Conservation (phyloP, 805 yeast genomes). For the Citeromyces matritensis region DNA sequence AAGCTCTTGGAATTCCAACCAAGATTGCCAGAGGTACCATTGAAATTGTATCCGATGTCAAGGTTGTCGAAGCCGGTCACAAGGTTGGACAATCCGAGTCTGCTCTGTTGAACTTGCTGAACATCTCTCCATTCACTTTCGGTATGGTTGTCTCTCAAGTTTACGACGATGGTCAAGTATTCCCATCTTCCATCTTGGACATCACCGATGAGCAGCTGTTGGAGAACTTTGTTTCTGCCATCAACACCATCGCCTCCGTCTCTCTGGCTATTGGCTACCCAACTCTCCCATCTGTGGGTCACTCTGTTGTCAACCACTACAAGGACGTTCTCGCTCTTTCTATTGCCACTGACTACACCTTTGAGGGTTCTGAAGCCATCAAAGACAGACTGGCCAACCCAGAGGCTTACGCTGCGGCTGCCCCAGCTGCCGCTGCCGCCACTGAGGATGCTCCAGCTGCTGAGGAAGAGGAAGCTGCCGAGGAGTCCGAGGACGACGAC, state of each 20-base stretch:
- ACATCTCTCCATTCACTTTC: slow-evolving; percentile 99
- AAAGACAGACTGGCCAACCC: slow-evolving; percentile 99
- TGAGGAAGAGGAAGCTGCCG: slow-evolving; percentile 57
- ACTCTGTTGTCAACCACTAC: slow-evolving; percentile 98
- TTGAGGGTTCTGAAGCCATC: slow-evolving; percentile 97
- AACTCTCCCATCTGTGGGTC: slow-evolving; percentile 98
- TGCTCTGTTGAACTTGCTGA: slow-evolving; percentile 94
- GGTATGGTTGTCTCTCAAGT: slow-evolving; percentile 96
- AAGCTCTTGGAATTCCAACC: slow-evolving; percentile 99
- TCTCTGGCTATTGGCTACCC: slow-evolving; percentile 99
- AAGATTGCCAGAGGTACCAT: slow-evolving; percentile 99
- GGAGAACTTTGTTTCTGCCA: slow-evolving; percentile 82
- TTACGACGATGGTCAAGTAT: slow-evolving; percentile 96
- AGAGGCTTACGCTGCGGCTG: slow-evolving; percentile 98
- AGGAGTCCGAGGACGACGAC: slow-evolving; percentile 50
- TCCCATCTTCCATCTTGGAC: slow-evolving; percentile 94
- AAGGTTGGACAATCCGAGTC: slow-evolving; percentile 99
- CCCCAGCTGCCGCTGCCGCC: slow-evolving; percentile 90
- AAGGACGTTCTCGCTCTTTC: slow-evolving; percentile 97
- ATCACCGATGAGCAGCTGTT: slow-evolving; percentile 96
- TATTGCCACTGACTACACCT: slow-evolving; percentile 96
- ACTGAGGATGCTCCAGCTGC: slow-evolving; percentile 56
- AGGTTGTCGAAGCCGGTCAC: slow-evolving; percentile 75
- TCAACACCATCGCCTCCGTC: slow-evolving; percentile 86
- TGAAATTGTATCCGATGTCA: slow-evolving; percentile 95